Evolutionary conservation across 2,329 filamentous ascomycete genomes (phyloP).

Genomic region (Herpotrichia juniperi): DNA sequence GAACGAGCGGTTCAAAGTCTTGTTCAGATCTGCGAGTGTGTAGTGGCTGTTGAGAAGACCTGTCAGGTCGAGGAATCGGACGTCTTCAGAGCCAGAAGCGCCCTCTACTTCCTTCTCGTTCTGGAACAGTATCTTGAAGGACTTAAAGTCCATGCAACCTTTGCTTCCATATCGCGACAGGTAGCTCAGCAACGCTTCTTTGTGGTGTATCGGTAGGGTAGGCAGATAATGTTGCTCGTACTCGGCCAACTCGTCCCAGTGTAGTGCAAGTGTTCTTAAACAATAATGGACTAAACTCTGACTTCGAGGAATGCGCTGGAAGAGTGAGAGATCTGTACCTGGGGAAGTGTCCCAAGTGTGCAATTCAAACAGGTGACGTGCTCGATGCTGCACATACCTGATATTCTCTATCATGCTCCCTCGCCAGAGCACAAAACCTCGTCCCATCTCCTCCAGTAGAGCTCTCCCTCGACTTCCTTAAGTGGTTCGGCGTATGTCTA

Average conservation of each 20-base stretch:
- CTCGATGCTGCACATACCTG: constrained; percentile 26
- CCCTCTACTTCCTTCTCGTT: constrained; percentile 37
- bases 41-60: constrained; percentile 57
- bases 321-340: constrained; percentile 27
- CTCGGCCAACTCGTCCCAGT: constrained; percentile 63
- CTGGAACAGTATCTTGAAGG: constrained; percentile 59
- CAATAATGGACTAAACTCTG: constrained; percentile 57
- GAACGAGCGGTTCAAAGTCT: constrained; percentile 44
- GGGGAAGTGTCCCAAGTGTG: background rate
- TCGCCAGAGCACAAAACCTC: constrained; percentile 32
- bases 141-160: constrained; percentile 48
- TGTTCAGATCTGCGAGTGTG: constrained; percentile 56
- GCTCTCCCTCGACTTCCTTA: constrained; percentile 20
- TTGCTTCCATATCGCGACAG: constrained; percentile 56
- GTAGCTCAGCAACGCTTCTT: constrained; percentile 62
- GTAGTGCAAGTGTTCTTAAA: constrained; percentile 60
- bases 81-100: constrained; percentile 48
- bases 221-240: constrained; percentile 63
- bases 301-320: constrained; percentile 35
- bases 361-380: background rate
- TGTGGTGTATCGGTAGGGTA: constrained; percentile 58
- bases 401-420: constrained; percentile 28
- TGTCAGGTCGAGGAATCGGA: constrained; percentile 60
- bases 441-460: constrained; percentile 12
- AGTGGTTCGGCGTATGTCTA: constrained; percentile 30